Conservation (phyloP, 2,329 filamentous ascomycete genomes). For the Biscogniauxia mediterranea region DNA sequence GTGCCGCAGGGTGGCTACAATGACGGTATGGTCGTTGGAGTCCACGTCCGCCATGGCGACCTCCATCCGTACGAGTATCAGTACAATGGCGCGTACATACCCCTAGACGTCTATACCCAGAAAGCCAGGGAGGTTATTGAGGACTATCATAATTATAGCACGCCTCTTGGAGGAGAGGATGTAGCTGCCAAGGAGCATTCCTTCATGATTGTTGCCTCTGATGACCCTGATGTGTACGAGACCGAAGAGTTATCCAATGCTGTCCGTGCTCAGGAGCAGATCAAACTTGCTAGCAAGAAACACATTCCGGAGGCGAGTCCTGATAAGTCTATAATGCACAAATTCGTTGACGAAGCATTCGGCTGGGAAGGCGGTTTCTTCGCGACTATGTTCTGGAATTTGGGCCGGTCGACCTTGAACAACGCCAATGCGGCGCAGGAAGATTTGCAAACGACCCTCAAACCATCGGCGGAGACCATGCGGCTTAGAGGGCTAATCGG, state of each 20-base stretch:
- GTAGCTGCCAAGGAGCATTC: slow-evolving; percentile 38
- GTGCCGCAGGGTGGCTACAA: slow-evolving; percentile 42
- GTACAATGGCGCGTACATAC: slow-evolving; percentile 76
- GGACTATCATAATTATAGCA: slow-evolving; percentile 43
- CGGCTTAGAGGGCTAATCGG: slow-evolving; percentile 71
- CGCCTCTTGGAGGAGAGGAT: slow-evolving; percentile 34
- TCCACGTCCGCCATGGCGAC: slow-evolving; percentile 81
- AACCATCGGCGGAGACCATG: slow-evolving; percentile 54
- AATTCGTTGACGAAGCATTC: slow-evolving; percentile 71
- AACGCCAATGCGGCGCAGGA: slow-evolving; percentile 36
- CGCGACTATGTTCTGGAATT: slow-evolving; percentile 74
- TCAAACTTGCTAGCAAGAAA: slow-evolving; percentile 69
- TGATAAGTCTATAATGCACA: slow-evolving; percentile 53
- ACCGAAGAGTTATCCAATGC: slow-evolving; percentile 59
- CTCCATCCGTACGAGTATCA: slow-evolving; percentile 74
- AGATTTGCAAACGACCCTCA: slow-evolving; percentile 31
- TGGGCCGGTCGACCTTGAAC: slow-evolving; percentile 53
- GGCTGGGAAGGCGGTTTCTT: slow-evolving; percentile 92
- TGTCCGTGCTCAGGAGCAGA: slow-evolving; percentile 69
- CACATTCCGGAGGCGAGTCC: slow-evolving; percentile 40
- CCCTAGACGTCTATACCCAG: slow-evolving; percentile 65
- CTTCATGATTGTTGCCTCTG: slow-evolving; percentile 69
- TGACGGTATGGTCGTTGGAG: slow-evolving; percentile 59
- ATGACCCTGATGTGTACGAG: slow-evolving; percentile 74
- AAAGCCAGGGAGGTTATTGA: slow-evolving; percentile 57